Evolutionary conservation across 345 rosid species (phyloP), one percentile per base, ranked within the genome.

Genomic region (Melaleuca alternifolia): DNA sequence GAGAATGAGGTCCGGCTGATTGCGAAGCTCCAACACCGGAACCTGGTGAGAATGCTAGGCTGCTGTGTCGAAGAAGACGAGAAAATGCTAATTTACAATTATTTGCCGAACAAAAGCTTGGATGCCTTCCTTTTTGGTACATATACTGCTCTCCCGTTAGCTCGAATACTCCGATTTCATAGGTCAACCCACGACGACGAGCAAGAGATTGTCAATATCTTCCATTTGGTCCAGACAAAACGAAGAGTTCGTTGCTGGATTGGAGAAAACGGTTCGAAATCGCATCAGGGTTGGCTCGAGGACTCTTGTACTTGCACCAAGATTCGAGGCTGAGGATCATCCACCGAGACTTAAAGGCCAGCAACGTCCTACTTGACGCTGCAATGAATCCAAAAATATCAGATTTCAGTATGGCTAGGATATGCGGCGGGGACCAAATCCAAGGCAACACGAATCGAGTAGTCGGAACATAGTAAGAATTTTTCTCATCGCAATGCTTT

Each of bases 301-400:
- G 98, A 79, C 88, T 95, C 57, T 83, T 94, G n/a, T 96, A 96
- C 79, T 92, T 96, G 16, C 97, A 95, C 87, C 93, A 93, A 77
- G 98, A 96, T 83, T 95, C 97, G 2, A 95, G 98, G 83, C 85
- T 93, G 13, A 93, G 93, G 88, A 95, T 96, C 87, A 94, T 96
- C 46, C 98, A 95, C 51, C 91, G 96, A 87, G 97, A 96, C 86
- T 86, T 96, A 26, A 96, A 95, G 85, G 89, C 94, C 3, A 94
- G 95, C 87, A 94, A 94, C 88, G 85, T 94, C 76, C 90, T 93
- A 54, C 87, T 94, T 5, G 98, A 96, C 81, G 87, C 75, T 1
- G 88, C 77, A 7, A 87, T 95, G 93, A 91, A 87, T 23, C 96
- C 96, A 0, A 95, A 94, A 87, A 94, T 94, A 54, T 92, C 96